A percentile compares a stretch with the other conserved stretches of the same genome.
phyloP scores from a whole-genome alignment of 495 filamentous ascomycete genomes.

The Podospora bellae-mahoneyi region DNA sequence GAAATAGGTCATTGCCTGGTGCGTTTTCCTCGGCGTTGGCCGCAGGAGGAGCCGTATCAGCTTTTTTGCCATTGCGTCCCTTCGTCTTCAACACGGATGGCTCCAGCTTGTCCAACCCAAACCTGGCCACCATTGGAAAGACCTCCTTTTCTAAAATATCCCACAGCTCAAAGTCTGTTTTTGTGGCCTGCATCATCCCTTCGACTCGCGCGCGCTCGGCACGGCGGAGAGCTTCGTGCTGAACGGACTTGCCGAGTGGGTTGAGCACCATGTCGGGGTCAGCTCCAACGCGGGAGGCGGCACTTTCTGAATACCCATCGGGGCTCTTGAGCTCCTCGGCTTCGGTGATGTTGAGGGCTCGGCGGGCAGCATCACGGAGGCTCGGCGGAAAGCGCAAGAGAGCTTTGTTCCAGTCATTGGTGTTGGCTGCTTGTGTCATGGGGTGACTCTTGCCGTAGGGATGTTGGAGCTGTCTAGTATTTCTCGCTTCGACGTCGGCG shows the following conservation, averaged over 20 bases:
- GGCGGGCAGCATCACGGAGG: conserved; percentile 39
- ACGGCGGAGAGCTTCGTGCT: conserved; percentile 37
- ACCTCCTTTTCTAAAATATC: conserved; percentile 65
- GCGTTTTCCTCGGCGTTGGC: background rate
- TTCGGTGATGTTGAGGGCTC: conserved; percentile 33
- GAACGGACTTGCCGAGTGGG: conserved; percentile 19
- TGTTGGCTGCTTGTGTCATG: conserved; percentile 14
- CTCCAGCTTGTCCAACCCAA: conserved; percentile 29
- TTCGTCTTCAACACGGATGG: background rate
- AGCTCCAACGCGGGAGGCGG: background rate
- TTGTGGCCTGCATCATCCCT: conserved; percentile 44
- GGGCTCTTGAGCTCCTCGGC: conserved; percentile 6
- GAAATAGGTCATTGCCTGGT: conserved; percentile 30
- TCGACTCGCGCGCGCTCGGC: conserved; percentile 47
- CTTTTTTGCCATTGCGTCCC: conserved; percentile 14
- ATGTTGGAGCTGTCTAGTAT: conserved; percentile 14
- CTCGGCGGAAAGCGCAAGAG: conserved; percentile 41
- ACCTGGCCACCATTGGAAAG: conserved; percentile 56
- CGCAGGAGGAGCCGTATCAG: conserved; percentile 8
- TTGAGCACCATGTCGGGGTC: conserved; percentile 15
- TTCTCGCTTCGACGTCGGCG: conserved; percentile 16
- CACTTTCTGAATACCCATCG: background rate
- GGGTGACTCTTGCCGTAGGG: conserved; percentile 21
- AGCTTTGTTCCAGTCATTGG: conserved; percentile 33
- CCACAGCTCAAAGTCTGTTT: conserved; percentile 69